phyloP scores from a whole-genome alignment of 164 flowering plant genomes.

The Pachysandra terminalis region DNA sequence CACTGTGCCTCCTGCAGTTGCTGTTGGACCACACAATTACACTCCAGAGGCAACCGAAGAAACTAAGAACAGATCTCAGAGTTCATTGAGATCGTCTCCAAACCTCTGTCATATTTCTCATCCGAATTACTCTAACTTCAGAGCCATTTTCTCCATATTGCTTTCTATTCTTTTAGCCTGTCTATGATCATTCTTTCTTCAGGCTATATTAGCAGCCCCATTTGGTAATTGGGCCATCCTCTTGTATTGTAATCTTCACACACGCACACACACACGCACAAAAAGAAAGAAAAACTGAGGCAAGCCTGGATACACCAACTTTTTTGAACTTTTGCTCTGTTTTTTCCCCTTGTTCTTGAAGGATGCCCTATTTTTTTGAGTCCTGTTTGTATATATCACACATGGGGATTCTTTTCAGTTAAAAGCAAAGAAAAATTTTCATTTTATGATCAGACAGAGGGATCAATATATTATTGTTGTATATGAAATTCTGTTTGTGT shows the following conservation, averaged over 20 bases:
- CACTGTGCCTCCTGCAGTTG: slow-evolving; percentile 34
- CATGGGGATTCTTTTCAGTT: too few species aligned
- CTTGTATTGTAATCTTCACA: not conserved
- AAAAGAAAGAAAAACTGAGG: too few species aligned
- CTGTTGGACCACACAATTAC: slow-evolving; percentile 31
- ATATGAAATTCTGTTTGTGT: too few species aligned
- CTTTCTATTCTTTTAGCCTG: slow-evolving; percentile 8
- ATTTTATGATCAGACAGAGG: too few species aligned
- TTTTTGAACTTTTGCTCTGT: too few species aligned
- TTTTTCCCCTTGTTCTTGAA: too few species aligned
- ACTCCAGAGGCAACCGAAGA: slow-evolving; percentile 13
- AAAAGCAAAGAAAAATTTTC: too few species aligned
- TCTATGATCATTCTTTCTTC: slow-evolving; percentile 4
- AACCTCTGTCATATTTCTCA: not conserved
- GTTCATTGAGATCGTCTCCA: slow-evolving; percentile 18
- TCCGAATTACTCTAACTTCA: not conserved
- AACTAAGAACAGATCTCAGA: slow-evolving; percentile 14
- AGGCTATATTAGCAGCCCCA: not conserved
- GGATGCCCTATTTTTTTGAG: too few species aligned
- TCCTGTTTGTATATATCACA: too few species aligned
- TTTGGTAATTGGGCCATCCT: slow-evolving; percentile 2
- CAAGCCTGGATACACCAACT: too few species aligned
- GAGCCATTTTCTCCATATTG: slow-evolving; percentile 5
- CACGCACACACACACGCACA: too few species aligned
- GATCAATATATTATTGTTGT: too few species aligned